Conservation (phyloP, 768 basidiomycete genomes). For the Boletus patriciae region DNA sequence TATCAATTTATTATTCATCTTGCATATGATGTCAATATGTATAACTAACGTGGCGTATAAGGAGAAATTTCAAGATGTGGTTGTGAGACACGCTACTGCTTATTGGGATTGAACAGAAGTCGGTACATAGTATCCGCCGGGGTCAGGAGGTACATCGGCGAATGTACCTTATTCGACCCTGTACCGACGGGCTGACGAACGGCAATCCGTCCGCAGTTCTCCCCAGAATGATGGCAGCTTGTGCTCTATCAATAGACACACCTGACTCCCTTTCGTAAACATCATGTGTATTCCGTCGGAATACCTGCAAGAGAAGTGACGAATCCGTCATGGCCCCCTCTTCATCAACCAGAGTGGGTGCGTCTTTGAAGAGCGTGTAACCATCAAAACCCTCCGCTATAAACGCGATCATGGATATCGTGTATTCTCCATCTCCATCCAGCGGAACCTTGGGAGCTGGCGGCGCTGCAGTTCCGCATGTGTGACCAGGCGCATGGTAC, state of each 20-base stretch:
- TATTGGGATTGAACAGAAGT: neutral
- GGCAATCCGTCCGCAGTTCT: neutral
- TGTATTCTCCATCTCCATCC: neutral
- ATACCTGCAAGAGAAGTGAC: conserved; percentile 6
- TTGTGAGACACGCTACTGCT: no score
- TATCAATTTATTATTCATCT: conserved; percentile 18
- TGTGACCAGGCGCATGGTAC: conserved; percentile 3
- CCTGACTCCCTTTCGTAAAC: neutral
- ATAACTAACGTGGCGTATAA: conserved; percentile 3
- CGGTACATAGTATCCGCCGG: neutral
- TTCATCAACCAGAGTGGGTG: neutral
- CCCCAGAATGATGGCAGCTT: conserved; percentile 3
- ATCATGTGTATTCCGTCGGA: conserved; percentile 4
- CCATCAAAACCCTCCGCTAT: conserved; percentile 13
- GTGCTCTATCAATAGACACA: conserved; percentile 7
- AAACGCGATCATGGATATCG: conserved; percentile 9
- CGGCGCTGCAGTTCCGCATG: neutral
- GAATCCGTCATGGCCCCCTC: conserved; percentile 7
- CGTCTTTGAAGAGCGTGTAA: conserved; percentile 6
- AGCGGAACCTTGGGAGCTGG: neutral
- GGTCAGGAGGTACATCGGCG: neutral
- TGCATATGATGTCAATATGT: conserved; percentile 9
- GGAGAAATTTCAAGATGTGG: neutral
- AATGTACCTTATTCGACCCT: conserved; percentile 15
- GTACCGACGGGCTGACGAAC: conserved; percentile 4